phyloP scores from a whole-genome alignment of 2,329 filamentous ascomycete species.

The Talaromyces sp. region DNA sequence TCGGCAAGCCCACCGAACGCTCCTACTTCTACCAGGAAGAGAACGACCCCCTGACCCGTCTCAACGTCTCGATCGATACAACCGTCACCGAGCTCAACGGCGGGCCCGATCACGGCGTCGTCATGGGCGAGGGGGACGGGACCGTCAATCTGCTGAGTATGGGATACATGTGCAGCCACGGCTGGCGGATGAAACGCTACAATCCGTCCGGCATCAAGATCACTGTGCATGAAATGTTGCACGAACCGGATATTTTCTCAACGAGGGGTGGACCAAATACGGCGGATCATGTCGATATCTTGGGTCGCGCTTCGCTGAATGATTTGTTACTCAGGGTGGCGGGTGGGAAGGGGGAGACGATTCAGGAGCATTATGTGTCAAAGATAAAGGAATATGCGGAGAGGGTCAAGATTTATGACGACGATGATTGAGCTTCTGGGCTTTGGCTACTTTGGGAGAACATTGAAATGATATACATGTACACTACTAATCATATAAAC shows the following conservation, averaged over 20 bases:
- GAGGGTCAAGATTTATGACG: conserved; percentile 76
- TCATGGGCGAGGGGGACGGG: conserved; percentile 92
- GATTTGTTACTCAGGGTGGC: conserved; percentile 84
- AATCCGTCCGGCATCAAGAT: conserved; percentile 81
- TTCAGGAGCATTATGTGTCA: conserved; percentile 73
- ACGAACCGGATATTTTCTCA: conserved; percentile 89
- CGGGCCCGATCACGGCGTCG: conserved; percentile 75
- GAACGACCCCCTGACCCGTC: conserved; percentile 57
- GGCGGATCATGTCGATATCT: conserved; percentile 93
- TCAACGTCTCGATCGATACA: conserved; percentile 53
- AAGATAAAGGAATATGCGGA: conserved; percentile 79
- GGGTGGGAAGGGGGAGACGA: conserved; percentile 75
- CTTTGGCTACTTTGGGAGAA: not conserved
- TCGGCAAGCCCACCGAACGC: conserved; percentile 89
- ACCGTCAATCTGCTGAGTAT: conserved; percentile 89
- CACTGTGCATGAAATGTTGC: conserved; percentile 90
- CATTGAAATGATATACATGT: not conserved
- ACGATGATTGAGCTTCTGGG: conserved; percentile 32
- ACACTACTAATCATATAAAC: conserved; percentile 1
- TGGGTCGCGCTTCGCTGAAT: conserved; percentile 83
- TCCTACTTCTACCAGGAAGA: conserved; percentile 86
- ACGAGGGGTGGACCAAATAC: conserved; percentile 68
- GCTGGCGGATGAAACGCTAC: conserved; percentile 90
- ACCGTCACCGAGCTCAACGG: conserved; percentile 39
- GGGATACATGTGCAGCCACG: conserved; percentile 95